A percentile compares a stretch with the other conserved stretches of the same genome.
phyloP scores from a whole-genome alignment of 305 asterid genomes.

The Fraxinus floribunda region DNA sequence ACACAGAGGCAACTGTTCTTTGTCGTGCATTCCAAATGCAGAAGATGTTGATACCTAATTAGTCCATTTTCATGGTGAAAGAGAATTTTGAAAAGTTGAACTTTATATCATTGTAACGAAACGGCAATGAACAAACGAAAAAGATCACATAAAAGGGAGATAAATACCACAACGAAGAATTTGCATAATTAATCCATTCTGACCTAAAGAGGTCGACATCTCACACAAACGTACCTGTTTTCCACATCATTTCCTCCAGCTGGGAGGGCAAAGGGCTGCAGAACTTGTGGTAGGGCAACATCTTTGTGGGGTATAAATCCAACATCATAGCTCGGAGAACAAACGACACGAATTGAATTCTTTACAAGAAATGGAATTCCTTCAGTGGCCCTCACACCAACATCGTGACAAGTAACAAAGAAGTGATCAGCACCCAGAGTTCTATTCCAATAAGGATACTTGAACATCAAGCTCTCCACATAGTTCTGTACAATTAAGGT shows the following conservation, averaged over 20 bases:
- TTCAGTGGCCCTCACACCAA: constrained; percentile 98
- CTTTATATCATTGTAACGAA: constrained; percentile 1
- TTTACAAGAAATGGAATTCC: constrained; percentile 85
- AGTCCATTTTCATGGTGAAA: constrained; percentile 6
- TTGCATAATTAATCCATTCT: background rate
- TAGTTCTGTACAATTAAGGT: constrained; percentile 76
- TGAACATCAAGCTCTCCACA: constrained; percentile 68
- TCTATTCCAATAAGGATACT: constrained; percentile 94
- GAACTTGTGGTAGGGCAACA: constrained; percentile 91
- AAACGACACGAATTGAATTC: constrained; percentile 86
- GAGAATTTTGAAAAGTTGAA: background rate
- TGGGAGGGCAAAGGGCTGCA: constrained; percentile 97
- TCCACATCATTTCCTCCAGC: constrained; percentile 90
- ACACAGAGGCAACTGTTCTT: background rate
- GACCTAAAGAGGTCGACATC: constrained; percentile 6
- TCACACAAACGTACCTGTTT: constrained; percentile 54
- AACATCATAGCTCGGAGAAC: constrained; percentile 97
- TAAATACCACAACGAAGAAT: background rate
- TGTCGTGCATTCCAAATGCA: background rate
- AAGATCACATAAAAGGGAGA: background rate
- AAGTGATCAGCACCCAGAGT: constrained; percentile 94
- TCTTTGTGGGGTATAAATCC: constrained; percentile 97
- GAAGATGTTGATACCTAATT: background rate
- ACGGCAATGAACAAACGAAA: constrained; percentile 2
- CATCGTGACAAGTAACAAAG: constrained; percentile 96